phyloP scores from a whole-genome alignment of 73 alveolate genomes.

The Paramecium sexaurelia region DNA sequence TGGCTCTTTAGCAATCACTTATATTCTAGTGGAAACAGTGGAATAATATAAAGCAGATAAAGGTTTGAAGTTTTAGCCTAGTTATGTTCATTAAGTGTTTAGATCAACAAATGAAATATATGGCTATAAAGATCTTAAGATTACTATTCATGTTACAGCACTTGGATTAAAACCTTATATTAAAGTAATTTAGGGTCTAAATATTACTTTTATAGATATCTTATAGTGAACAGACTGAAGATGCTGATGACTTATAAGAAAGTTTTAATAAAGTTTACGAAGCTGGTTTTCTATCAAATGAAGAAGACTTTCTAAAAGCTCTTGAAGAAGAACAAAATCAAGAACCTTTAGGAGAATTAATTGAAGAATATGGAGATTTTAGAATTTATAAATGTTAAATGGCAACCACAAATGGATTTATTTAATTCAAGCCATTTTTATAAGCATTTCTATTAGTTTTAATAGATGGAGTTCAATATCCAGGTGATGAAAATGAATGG shows the following conservation, averaged over 20 bases:
- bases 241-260: slow-evolving; percentile 24
- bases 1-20: slow-evolving; percentile 32
- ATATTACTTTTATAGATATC: not conserved
- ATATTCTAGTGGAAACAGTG: not conserved
- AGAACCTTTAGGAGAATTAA: slow-evolving; percentile 8
- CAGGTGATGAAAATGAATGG: slow-evolving; percentile 23
- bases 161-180: slow-evolving; percentile 25
- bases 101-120: slow-evolving; percentile 19
- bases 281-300: not conserved
- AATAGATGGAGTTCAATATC: slow-evolving; percentile 47
- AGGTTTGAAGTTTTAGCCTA: slow-evolving; percentile 16
- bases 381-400: not conserved
- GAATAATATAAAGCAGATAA: not conserved
- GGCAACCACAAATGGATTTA: slow-evolving; percentile 1
- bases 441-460: slow-evolving; percentile 13
- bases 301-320: not conserved
- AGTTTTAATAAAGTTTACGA: not conserved
- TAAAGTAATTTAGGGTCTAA: not conserved
- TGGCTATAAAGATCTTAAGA: slow-evolving; percentile 37
- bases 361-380: not conserved
- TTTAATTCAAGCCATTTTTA: not conserved
- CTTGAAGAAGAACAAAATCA: not conserved
- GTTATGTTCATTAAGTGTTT: slow-evolving; percentile 20
- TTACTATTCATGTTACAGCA: slow-evolving; percentile 25
- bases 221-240: not conserved